phyloP scores from a whole-genome alignment of 1,139 yeast species.

The Yamadazyma spencermartinsiae region DNA sequence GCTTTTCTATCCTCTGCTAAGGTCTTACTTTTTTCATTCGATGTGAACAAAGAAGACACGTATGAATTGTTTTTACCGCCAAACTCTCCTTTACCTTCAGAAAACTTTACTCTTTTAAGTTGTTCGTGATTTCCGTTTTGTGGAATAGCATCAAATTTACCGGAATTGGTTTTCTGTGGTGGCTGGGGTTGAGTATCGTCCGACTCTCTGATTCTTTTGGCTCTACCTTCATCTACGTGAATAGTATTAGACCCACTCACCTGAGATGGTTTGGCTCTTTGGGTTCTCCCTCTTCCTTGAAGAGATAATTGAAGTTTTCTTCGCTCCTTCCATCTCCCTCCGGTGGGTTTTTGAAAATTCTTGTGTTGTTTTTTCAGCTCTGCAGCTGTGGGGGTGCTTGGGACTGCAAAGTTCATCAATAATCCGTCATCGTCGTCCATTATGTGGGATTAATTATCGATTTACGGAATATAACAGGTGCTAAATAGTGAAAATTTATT shows the following conservation, averaged over 20 bases:
- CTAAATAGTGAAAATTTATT: neutral
- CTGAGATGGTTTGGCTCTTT: slow-evolving; percentile 22
- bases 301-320: slow-evolving; percentile 54
- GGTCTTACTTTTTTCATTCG: slow-evolving; percentile 48
- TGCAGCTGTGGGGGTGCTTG: slow-evolving; percentile 27
- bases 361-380: slow-evolving; percentile 12
- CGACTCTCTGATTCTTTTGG: slow-evolving; percentile 12
- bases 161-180: slow-evolving; percentile 8
- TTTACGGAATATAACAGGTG: too few relatives aligned
- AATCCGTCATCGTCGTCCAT: slow-evolving; percentile 51
- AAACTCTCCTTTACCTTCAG: slow-evolving; percentile 46
- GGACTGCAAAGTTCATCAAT: slow-evolving; percentile 60
- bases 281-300: slow-evolving; percentile 46
- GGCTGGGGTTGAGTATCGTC: neutral
- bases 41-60: slow-evolving; percentile 85
- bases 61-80: slow-evolving; percentile 59
- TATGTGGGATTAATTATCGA: too few relatives aligned
- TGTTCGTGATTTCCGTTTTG: slow-evolving; percentile 16
- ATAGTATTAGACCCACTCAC: slow-evolving; percentile 41
- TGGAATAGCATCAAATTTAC: slow-evolving; percentile 19
- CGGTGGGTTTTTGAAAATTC: slow-evolving; percentile 46
- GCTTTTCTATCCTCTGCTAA: slow-evolving; percentile 12
- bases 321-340: slow-evolving; percentile 82
- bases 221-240: slow-evolving; percentile 25
- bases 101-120: slow-evolving; percentile 24